Conservation (phyloP, 139 green algal genomes). For the Bryopsis sp. region DNA sequence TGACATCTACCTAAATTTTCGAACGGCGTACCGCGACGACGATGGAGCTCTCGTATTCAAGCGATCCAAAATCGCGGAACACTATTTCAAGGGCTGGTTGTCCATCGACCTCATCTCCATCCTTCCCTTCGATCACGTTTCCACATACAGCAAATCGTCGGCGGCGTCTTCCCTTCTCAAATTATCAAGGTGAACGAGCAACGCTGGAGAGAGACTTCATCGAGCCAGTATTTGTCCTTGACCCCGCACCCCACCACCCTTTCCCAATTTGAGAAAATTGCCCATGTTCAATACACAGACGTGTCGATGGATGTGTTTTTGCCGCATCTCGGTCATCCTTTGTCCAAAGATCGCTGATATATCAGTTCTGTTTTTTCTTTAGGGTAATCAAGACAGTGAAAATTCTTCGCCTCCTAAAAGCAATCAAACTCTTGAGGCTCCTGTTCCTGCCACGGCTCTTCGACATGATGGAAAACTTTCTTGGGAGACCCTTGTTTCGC, state of each 20-base stretch:
- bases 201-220: too few species aligned
- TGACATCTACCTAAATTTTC: constrained; percentile 15
- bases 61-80: neutral
- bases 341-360: neutral
- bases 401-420: constrained; percentile 29
- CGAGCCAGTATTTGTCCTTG: too few species aligned
- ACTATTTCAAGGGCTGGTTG: constrained; percentile 23
- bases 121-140: constrained; percentile 35
- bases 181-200: too few species aligned
- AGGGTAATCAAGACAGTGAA: constrained; percentile 19
- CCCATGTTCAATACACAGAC: too few species aligned
- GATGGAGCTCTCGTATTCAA: neutral
- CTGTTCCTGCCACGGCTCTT: constrained; percentile 24
- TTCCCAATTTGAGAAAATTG: too few species aligned
- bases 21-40: constrained; percentile 1
- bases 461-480: constrained; percentile 24
- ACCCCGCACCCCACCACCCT: too few species aligned
- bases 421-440: constrained; percentile 33
- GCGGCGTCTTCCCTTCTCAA: constrained; percentile 25
- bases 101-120: constrained; percentile 35
- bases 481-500: neutral
- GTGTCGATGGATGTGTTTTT: too few species aligned
- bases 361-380: neutral
- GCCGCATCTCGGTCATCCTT: neutral
- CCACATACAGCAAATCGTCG: too few species aligned